phyloP scores from a whole-genome alignment of 176 grass and related monocot genomes.

The Oryza meyeriana region DNA sequence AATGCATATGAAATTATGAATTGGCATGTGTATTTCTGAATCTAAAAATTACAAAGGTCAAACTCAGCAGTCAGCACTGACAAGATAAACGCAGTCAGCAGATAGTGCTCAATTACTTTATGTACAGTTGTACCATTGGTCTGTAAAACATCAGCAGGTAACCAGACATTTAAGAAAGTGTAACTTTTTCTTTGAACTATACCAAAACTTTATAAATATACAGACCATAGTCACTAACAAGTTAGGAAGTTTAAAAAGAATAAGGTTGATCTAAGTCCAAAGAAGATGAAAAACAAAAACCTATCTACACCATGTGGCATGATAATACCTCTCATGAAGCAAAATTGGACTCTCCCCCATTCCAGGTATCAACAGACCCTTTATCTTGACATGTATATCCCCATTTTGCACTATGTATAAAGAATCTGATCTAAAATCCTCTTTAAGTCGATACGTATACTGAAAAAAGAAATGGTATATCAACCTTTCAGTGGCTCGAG shows the following conservation, averaged over 20 bases:
- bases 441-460: constrained; percentile 15
- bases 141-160: neutral
- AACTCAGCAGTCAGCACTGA: neutral
- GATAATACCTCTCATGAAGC: constrained; percentile 26
- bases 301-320: constrained; percentile 35
- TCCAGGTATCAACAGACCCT: constrained; percentile 8
- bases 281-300: constrained; percentile 33
- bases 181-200: constrained; percentile 12
- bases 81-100: neutral
- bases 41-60: neutral
- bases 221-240: constrained; percentile 19
- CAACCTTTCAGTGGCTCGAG: constrained; percentile 71
- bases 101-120: neutral
- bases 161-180: neutral
- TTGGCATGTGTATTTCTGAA: neutral
- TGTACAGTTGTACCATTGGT: neutral
- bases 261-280: neutral
- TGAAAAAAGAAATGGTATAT: constrained; percentile 17
- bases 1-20: neutral
- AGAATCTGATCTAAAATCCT: constrained; percentile 28
- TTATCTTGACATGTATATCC: constrained; percentile 2
- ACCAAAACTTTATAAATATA: constrained; percentile 49
- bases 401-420: constrained; percentile 15
- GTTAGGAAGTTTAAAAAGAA: constrained; percentile 29
- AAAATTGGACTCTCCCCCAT: neutral